Base-by-base conservation (phyloP, 306 rosid species). In the Cotoneaster glaucophyllus region DNA sequence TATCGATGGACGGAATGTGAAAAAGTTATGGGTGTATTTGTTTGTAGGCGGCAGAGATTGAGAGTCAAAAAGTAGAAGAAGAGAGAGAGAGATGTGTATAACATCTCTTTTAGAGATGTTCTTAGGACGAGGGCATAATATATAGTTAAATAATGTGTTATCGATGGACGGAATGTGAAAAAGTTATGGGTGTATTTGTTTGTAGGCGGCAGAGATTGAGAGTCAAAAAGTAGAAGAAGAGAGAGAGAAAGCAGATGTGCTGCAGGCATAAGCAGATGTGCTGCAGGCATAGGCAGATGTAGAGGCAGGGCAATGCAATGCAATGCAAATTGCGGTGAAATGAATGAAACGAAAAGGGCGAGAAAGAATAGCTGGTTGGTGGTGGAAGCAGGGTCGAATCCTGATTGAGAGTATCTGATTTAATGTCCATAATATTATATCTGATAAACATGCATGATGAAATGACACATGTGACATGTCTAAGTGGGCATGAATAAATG, bases 401-500 rank as follows among this genome's bases (percentile, higher is more conserved):
- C 26, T 57, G 63, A 57, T 21, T 21, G 22, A 7, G 13, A 57
- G 24, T 21, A 24, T 57, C 63, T 57, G 63, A 19, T 24, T 53
- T 19, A 17, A 19, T 53, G 8, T 6, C 8, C 15, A 13, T 48
- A 53, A 53, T 9, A 53, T 14, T 25, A 39, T 69, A 74, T 75
- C 95, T 89, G 96, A 89, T 91, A 88, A 8, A 41, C 3, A 41
- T 41, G 44, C 44, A 9, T 41, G 12, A 41, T 73, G 93, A 89
- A 75, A 80, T 75, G 90, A 84, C 87, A 63, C 70, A 70, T 87
- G 87, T 87, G 86, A 63, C 70, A 70, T 87, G 87, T 87, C 86
- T 92, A 85, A 85, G 82, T 92, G 96, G 90, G 82, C 61, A 29
- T 86, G 82, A 81, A 86, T 87, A 54, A 81, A 84, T 88, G 96